These are phyloP conservation scores for Cyclocybe aegerita DNA, from an alignment of 768 basidiomycete genomes.

Conservation along the genomic window DNA sequence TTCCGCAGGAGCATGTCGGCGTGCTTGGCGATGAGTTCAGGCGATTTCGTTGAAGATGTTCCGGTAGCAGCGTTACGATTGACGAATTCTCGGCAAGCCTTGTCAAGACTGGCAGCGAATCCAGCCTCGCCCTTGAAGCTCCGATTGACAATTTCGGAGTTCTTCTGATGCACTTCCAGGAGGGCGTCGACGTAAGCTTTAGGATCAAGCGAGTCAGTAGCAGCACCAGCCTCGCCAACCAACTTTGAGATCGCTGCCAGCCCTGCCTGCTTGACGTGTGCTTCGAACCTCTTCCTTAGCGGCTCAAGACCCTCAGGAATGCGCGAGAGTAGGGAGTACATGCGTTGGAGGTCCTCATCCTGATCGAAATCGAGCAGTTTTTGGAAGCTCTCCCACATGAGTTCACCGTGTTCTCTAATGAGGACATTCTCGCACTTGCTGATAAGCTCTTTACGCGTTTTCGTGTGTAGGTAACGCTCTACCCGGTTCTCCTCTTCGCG, in stretches of 20 bases:
- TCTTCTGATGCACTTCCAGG: constrained; percentile 92
- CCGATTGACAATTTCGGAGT: constrained; percentile 85
- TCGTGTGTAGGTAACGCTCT: constrained; percentile 90
- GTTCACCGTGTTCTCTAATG: constrained; percentile 84
- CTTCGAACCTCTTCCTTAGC: constrained; percentile 90
- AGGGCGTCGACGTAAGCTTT: constrained; percentile 96
- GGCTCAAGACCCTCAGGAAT: constrained; percentile 94
- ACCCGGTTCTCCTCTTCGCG: constrained; percentile 96
- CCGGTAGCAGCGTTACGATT: constrained; percentile 94
- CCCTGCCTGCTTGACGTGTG: constrained; percentile 93
- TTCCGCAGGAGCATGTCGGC: constrained; percentile 90
- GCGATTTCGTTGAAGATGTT: constrained; percentile 84
- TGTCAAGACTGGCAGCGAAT: constrained; percentile 93
- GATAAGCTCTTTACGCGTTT: constrained; percentile 84
- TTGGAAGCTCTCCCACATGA: constrained; percentile 98
- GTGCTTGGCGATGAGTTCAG: constrained; percentile 93
- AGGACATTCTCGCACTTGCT: constrained; percentile 91
- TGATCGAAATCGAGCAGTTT: constrained; percentile 90
- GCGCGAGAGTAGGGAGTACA: constrained; percentile 94
- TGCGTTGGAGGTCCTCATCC: constrained; percentile 93
- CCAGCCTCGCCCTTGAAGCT: constrained; percentile 95
- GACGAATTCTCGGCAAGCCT: constrained; percentile 96
- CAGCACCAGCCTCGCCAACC: constrained; percentile 59
- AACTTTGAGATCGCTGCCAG: constrained; percentile 81
- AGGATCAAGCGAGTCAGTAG: constrained; percentile 78